phyloP scores from a whole-genome alignment of 805 yeast genomes.

The Metschnikowia koreensis region DNA sequence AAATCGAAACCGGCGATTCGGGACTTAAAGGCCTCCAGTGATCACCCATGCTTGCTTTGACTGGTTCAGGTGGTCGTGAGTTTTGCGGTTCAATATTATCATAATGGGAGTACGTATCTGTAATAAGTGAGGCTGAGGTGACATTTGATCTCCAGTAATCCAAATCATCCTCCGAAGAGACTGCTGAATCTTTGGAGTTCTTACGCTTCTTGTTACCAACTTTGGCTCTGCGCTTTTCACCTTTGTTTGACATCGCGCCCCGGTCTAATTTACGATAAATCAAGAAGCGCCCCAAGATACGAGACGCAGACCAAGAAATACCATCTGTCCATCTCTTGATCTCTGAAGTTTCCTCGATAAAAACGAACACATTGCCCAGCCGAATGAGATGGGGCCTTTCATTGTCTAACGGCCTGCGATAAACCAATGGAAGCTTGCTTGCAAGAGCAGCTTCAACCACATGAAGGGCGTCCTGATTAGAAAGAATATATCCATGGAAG shows the following conservation, averaged over 20 bases:
- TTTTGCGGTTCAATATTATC: slow-evolving; percentile 3
- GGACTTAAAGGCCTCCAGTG: not conserved
- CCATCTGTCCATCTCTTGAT: slow-evolving; percentile 97
- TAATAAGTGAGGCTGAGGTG: not conserved
- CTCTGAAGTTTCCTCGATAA: slow-evolving; percentile 76
- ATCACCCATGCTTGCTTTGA: not conserved
- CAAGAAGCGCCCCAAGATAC: slow-evolving; percentile 81
- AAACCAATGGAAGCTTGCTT: slow-evolving; percentile 57
- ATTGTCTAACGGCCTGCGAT: slow-evolving; percentile 78
- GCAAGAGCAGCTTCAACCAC: slow-evolving; percentile 77
- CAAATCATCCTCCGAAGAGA: not conserved
- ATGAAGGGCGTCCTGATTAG: slow-evolving; percentile 79
- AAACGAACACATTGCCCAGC: slow-evolving; percentile 81
- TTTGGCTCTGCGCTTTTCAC: slow-evolving; percentile 41
- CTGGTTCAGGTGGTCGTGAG: not conserved
- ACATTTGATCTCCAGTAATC: not conserved
- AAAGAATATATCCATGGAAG: slow-evolving; percentile 65
- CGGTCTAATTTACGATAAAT: slow-evolving; percentile 68
- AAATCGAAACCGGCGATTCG: slow-evolving; percentile 1
- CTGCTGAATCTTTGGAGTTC: not conserved
- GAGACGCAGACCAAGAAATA: slow-evolving; percentile 88
- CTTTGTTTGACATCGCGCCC: slow-evolving; percentile 40
- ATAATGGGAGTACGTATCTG: slow-evolving; percentile 1
- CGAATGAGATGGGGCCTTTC: slow-evolving; percentile 65
- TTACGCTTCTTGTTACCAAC: slow-evolving; percentile 15